Conservation (phyloP, 1,139 yeast species). For the Nakaseomyces delphensis region DNA sequence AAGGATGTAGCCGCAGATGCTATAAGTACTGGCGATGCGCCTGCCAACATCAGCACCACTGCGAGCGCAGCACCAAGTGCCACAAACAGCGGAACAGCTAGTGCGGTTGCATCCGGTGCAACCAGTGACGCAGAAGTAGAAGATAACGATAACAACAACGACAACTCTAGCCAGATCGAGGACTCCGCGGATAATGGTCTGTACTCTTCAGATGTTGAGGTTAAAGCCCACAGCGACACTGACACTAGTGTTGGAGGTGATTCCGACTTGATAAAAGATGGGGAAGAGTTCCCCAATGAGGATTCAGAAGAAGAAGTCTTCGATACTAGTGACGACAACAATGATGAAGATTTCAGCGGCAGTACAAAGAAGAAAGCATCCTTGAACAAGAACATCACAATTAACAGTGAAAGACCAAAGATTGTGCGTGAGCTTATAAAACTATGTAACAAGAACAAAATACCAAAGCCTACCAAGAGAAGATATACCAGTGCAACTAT, state of each 20-base stretch:
- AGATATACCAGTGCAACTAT: conserved; percentile 29
- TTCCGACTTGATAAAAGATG: conserved; percentile 9
- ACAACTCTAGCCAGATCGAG: conserved; percentile 12
- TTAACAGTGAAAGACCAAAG: conserved; percentile 24
- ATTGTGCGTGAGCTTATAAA: conserved; percentile 27
- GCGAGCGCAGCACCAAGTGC: background rate
- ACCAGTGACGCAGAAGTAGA: background rate
- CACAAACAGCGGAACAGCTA: conserved; percentile 4
- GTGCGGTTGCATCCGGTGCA: background rate
- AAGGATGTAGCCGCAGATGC: too few species aligned
- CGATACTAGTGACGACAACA: conserved; percentile 17
- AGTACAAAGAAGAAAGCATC: conserved; percentile 13
- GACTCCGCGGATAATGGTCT: conserved; percentile 11
- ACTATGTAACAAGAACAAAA: conserved; percentile 26
- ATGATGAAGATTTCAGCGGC: conserved; percentile 24
- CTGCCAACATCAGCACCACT: background rate
- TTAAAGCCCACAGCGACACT: conserved; percentile 13
- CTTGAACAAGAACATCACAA: conserved; percentile 12
- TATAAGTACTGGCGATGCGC: too few species aligned
- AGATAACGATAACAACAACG: background rate
- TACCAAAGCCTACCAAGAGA: conserved; percentile 28
- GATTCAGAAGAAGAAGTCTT: conserved; percentile 14
- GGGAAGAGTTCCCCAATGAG: conserved; percentile 10
- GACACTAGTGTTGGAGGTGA: conserved; percentile 11
- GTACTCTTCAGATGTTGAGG: conserved; percentile 11